These are phyloP conservation scores for Setaria italica DNA, from an alignment of 202 grass and related monocot genomes.

Conservation along the genomic window DNA sequence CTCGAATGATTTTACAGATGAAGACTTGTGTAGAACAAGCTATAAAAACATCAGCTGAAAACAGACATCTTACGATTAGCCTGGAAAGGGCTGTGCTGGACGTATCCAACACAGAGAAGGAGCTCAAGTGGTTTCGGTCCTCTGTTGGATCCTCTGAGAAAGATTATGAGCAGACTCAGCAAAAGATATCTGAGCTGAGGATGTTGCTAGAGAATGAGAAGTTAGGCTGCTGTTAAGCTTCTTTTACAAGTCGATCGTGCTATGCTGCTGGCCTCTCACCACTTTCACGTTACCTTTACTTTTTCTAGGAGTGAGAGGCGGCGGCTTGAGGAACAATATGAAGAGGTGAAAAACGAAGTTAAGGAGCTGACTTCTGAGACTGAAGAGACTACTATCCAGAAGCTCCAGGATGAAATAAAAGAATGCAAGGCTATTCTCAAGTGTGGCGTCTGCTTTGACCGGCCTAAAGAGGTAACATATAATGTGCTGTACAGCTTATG, in stretches of 20 bases:
- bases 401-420: too few species aligned
- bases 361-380: constrained; percentile 31
- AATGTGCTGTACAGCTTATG: too few species aligned
- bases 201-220: constrained; percentile 80
- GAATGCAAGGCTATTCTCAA: too few species aligned
- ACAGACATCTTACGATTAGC: constrained; percentile 69
- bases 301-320: constrained; percentile 77
- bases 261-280: constrained; percentile 14
- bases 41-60: constrained; percentile 75
- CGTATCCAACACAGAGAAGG: constrained; percentile 79
- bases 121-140: constrained; percentile 82
- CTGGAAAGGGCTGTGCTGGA: constrained; percentile 71
- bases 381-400: too few species aligned
- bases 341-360: constrained; percentile 87
- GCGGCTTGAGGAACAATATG: constrained; percentile 79
- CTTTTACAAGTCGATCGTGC: constrained; percentile 13
- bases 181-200: constrained; percentile 80
- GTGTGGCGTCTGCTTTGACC: too few species aligned
- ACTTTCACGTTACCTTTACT: constrained; percentile 36
- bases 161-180: constrained; percentile 82
- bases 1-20: constrained; percentile 63
- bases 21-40: constrained; percentile 77
- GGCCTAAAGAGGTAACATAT: constrained; percentile 79
- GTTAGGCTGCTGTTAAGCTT: constrained; percentile 49
- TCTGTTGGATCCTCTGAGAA: constrained; percentile 71